Percentiles rank a stretch among this genome's conserved stretches.
Conservation (phyloP, 2,329 filamentous ascomycete species). For the Fusarium redolens region DNA sequence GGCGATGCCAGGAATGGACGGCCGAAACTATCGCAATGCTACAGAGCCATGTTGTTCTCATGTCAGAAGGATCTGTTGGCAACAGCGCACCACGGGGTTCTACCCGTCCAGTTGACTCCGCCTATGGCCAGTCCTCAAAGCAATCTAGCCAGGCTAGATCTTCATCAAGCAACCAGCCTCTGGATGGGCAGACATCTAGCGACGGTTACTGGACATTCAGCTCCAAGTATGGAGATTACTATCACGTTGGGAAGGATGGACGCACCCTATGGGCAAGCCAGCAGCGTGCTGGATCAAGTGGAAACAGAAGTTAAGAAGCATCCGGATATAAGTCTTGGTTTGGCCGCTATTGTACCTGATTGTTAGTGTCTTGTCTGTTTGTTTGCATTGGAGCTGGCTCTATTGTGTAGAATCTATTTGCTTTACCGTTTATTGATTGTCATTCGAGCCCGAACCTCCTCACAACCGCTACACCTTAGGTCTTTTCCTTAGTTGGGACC, state of each 20-base stretch:
- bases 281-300: neutral
- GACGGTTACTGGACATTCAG: neutral
- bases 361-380: neutral
- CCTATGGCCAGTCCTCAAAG: neutral
- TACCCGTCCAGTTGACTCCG: neutral
- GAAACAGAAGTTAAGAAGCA: neutral
- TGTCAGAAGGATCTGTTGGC: neutral
- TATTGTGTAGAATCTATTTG: neutral
- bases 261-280: neutral
- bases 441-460: too few relatives aligned
- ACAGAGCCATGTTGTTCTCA: neutral
- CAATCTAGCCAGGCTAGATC: neutral
- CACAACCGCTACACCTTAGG: too few relatives aligned
- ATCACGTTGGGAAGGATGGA: neutral
- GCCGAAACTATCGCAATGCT: neutral
- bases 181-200: neutral
- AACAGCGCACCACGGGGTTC: too few relatives aligned
- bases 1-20: neutral
- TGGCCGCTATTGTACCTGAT: neutral
- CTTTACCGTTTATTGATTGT: too few relatives aligned
- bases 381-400: neutral
- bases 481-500: too few relatives aligned
- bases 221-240: neutral
- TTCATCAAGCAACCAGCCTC: neutral
- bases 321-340: neutral